Base-by-base conservation (phyloP, 2,329 filamentous ascomycete species). In the Penicillium sp. region DNA sequence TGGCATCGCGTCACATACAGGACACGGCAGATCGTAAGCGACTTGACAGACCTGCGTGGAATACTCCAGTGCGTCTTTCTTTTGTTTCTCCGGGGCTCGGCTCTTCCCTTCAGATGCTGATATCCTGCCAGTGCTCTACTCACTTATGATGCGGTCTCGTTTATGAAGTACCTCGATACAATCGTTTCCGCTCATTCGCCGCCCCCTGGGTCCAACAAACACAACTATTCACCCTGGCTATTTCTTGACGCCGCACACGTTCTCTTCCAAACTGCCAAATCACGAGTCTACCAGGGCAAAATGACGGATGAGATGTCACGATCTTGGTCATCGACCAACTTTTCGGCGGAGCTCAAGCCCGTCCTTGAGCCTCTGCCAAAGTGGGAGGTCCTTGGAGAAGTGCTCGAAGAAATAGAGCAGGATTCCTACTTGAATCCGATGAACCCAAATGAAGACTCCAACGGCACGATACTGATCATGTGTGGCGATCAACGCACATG, bases 1-100 rank as follows among this genome's bases (percentile, higher is more conserved):
- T 98, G 93, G 93, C 93, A 98, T 72, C 83, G 93, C 46, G 88
- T 95, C 44, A 96, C 87, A 66, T 95, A 88, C 78, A 90, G 93
- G 69, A 97, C 91, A 2, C 88, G 86, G 61, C 90, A 96, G 69
- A 95, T 98, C 57, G 91, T 95, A 48, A 86, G 84, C 60, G 93
- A 97, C 65, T 69, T 98, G 57, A 86, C 85, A 0, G 83, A 95
- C 13, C 76, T 98, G 34, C 81, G 91, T 48, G 83, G 82, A 24
- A 85, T 97, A 66, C 77, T 98, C 12, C 86, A 91, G 68, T 85
- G 76, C 33, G 70, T 54, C 24, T n/a, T 32, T 26, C 28, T 25
- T 8, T 33, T 2, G 13, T 11, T 6, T 13, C 24, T 7, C 29
- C 29, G 4, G 11, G 7, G 11, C 29, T 32, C 29, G 7, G 11